phyloP scores from a whole-genome alignment of 192 early-diverging fungal species.

The Geranomyces variabilis region DNA sequence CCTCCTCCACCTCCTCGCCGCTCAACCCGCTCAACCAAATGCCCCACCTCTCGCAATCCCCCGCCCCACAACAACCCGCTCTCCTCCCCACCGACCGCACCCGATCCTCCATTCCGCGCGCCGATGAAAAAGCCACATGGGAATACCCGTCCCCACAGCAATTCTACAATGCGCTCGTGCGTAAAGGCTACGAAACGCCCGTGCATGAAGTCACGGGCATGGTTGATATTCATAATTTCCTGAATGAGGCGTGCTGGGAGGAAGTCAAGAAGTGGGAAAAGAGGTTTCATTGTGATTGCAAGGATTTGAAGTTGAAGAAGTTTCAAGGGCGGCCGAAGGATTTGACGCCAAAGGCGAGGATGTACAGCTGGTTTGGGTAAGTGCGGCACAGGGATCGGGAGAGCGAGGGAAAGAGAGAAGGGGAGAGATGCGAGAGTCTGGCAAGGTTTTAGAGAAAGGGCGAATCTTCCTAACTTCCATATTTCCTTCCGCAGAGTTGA shows the following conservation, averaged over 20 bases:
- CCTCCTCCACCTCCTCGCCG: conserved; percentile 20
- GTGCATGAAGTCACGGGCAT: conserved; percentile 84
- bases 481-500: too few relatives aligned
- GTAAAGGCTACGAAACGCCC: conserved; percentile 83
- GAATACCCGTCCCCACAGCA: conserved; percentile 57
- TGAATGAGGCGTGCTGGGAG: conserved; percentile 95
- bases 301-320: conserved; percentile 66
- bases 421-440: too few relatives aligned
- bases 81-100: conserved; percentile 80
- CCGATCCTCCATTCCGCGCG: conserved; percentile 79
- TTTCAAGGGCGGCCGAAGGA: conserved; percentile 90
- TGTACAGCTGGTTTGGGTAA: conserved; percentile 69
- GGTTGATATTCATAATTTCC: conserved; percentile 97
- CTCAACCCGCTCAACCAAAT: conserved; percentile 94
- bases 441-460: too few relatives aligned
- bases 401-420: too few relatives aligned
- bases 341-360: conserved; percentile 72
- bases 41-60: conserved; percentile 75
- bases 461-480: too few relatives aligned
- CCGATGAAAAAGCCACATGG: conserved; percentile 41
- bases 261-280: conserved; percentile 94
- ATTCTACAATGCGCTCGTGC: conserved; percentile 94
- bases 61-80: conserved; percentile 66
- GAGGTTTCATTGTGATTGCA: conserved; percentile 55
- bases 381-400: conserved; percentile 3